These are phyloP conservation scores for Pestalotiopsis sp. DNA, from an alignment of 2,329 filamentous ascomycete genomes.

Conservation along the genomic window DNA sequence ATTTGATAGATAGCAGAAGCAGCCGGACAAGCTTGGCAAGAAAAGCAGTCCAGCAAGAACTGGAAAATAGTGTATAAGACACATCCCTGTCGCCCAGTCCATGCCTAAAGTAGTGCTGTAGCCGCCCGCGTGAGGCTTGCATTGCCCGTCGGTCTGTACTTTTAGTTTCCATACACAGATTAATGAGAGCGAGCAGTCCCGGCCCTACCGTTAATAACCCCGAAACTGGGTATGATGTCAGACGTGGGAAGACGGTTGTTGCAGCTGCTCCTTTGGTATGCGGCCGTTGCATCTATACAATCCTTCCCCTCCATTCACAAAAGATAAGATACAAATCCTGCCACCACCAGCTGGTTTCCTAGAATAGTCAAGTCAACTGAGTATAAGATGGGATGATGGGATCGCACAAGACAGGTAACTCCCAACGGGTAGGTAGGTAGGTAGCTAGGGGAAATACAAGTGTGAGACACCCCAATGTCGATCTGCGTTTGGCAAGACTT, in stretches of 20 bases:
- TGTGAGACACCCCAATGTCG: neutral
- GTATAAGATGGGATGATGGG: neutral
- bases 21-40: neutral
- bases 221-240: slow-evolving; percentile 7
- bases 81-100: neutral
- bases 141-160: neutral
- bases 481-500: slow-evolving; percentile 4
- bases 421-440: neutral
- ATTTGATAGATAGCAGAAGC: too few species aligned
- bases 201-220: neutral
- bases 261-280: neutral
- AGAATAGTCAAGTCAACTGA: neutral
- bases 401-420: neutral
- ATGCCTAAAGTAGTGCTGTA: slow-evolving; percentile 5
- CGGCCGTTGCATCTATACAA: neutral
- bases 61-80: neutral
- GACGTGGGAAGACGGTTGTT: neutral
- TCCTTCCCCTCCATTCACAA: neutral
- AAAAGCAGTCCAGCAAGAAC: neutral
- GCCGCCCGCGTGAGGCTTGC: slow-evolving; percentile 11
- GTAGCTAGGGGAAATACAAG: neutral
- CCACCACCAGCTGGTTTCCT: too few species aligned
- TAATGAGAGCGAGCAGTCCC: neutral
- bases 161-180: neutral
- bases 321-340: too few species aligned